Conservation (phyloP, 2,329 filamentous ascomycete species). For the Calycina herbarum region DNA sequence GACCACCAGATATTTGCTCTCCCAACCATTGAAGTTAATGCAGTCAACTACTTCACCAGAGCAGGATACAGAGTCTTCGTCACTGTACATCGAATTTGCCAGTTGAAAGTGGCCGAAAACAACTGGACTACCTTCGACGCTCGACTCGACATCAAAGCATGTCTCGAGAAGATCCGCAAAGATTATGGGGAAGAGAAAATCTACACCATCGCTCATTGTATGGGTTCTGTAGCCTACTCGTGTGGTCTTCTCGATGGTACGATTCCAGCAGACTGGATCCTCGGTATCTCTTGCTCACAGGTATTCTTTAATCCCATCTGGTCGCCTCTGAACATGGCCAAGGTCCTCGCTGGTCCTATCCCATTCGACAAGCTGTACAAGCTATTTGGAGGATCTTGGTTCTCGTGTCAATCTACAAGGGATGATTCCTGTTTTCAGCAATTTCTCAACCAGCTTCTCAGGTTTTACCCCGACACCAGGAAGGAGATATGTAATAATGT, state of each 20-base stretch:
- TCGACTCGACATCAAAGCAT: constrained; percentile 58
- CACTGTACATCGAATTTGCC: constrained; percentile 58
- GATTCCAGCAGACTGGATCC: constrained; percentile 56
- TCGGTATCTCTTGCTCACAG: constrained; percentile 58
- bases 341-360: constrained; percentile 50
- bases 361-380: constrained; percentile 52
- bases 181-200: constrained; percentile 42
- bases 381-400: constrained; percentile 52
- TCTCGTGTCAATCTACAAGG: constrained; percentile 50
- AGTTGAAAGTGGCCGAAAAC: constrained; percentile 49
- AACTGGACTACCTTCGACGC: constrained; percentile 61
- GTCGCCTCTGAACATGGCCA: constrained; percentile 55
- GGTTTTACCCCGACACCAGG: constrained; percentile 55
- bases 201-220: constrained; percentile 63
- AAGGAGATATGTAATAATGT: constrained; percentile 62
- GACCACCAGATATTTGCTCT: constrained; percentile 63
- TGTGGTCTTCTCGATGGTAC: constrained; percentile 62
- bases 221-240: constrained; percentile 60
- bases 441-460: constrained; percentile 54
- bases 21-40: constrained; percentile 62
- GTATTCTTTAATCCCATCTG: constrained; percentile 65
- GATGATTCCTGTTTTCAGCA: constrained; percentile 52
- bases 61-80: constrained; percentile 62
- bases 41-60: constrained; percentile 61
- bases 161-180: constrained; percentile 52